A percentile compares a stretch with the other conserved stretches of the same genome.
Evolutionary conservation across 2,329 filamentous ascomycete species (phyloP).

Genomic region (Aspergillus pseudotamarii): DNA sequence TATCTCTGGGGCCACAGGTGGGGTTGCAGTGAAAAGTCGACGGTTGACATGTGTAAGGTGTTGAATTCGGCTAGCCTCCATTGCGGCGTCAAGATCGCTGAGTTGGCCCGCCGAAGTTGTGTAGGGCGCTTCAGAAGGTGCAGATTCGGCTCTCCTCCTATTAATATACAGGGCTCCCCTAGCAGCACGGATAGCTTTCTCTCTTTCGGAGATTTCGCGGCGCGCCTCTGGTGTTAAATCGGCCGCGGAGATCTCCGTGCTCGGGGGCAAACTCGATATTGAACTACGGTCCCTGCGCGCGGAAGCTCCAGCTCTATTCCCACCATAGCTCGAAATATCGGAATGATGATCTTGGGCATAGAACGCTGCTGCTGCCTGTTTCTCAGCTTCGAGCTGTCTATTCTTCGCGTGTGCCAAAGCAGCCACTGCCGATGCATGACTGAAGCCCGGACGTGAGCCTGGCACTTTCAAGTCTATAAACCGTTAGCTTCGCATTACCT

Average conservation of each 20-base stretch:
- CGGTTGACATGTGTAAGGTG: conserved; percentile 70
- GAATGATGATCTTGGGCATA: conserved; percentile 62
- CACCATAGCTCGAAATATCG: conserved; percentile 60
- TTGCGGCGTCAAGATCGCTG: conserved; percentile 44
- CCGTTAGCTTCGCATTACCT: neutral
- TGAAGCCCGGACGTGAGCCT: conserved; percentile 63
- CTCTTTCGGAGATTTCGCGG: conserved; percentile 51
- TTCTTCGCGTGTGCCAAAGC: conserved; percentile 73
- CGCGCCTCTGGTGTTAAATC: conserved; percentile 61
- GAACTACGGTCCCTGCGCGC: conserved; percentile 48
- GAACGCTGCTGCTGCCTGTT: conserved; percentile 60
- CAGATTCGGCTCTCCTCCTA: conserved; percentile 67
- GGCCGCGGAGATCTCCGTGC: conserved; percentile 60
- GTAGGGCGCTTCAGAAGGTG: conserved; percentile 58
- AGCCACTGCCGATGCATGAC: conserved; percentile 66
- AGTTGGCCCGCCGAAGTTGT: conserved; percentile 69
- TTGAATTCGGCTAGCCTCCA: conserved; percentile 63
- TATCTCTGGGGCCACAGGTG: conserved; percentile 70
- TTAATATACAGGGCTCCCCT: conserved; percentile 70
- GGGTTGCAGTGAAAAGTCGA: conserved; percentile 77
- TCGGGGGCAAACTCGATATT: conserved; percentile 19
- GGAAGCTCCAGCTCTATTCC: conserved; percentile 73
- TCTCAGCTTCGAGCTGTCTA: conserved; percentile 61
- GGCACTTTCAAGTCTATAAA: conserved; percentile 28
- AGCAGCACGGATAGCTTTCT: conserved; percentile 73